Evolutionary conservation across 1,284 basidiomycete genomes (phyloP), one percentile per base, ranked within the genome.

Genomic region (Trichosporon ovoides): DNA sequence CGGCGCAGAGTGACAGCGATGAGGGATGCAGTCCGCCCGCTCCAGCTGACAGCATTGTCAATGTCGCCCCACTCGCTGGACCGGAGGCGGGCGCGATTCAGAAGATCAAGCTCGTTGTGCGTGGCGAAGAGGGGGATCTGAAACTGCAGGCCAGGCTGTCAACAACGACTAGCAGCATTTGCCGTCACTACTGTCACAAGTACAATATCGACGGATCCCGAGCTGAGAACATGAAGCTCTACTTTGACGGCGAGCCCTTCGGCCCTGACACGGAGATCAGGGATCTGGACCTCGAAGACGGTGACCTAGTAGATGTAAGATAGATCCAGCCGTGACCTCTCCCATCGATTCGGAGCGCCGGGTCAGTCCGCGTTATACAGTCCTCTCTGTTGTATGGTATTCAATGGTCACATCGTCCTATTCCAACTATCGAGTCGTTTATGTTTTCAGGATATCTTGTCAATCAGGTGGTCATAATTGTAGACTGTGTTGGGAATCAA

Each of bases 231-330:
- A 43, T 69, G 38, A 36, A 54, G 2, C 38, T 68, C 3, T 20
- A 35, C 12, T 67, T 69, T 38, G 70, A 72, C 57, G 70, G 70
- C 6, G 68, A 69, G 36, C 37, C 19, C 9, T 55, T 70, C 19
- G 57, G 54, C 4, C 40, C 43, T 11, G 59, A 62, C 4, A 43
- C 48, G 5, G 60, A 55, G 3, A 55, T 70, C 16, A 60, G 50
- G n/a, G 66, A 70, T 2, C 38, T 69, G 52, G 70, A 69, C 11
- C 24, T 68, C 12, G 68, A 69, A 34, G 59, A 66, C 28, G 68
- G 68, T 0, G 70, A 72, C 59, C 50, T 66, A 56, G 52, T 72
- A 14, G 70, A 72, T 48, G 52, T 63, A 1, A 5, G 24, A 10
- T 52, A 40, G 13, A 16, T 4, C 9, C 28, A 31, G 28, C 28